Conservation (phyloP, 2,329 filamentous ascomycete species). For the Phaeomoniella chlamydospora region DNA sequence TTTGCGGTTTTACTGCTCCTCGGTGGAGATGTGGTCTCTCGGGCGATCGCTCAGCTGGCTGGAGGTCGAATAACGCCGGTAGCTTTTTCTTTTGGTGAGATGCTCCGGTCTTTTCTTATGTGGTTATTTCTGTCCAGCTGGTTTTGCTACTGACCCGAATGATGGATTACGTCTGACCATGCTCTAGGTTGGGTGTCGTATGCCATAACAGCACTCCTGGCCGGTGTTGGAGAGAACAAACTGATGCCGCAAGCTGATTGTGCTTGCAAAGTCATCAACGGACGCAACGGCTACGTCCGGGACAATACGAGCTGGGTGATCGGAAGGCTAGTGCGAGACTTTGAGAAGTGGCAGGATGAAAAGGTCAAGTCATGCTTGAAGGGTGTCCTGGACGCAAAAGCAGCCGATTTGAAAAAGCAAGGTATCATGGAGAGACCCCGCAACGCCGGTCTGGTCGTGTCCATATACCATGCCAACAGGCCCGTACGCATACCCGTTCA, state of each 20-base stretch:
- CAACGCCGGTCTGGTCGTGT: slow-evolving; percentile 13
- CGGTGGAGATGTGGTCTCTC: background rate
- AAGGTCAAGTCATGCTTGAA: slow-evolving; percentile 7
- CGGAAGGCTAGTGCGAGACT: slow-evolving; percentile 25
- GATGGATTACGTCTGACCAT: background rate
- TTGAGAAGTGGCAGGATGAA: slow-evolving; percentile 15
- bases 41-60: background rate
- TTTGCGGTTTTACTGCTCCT: background rate
- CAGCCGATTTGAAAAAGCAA: slow-evolving; percentile 2
- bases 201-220: slow-evolving; percentile 12
- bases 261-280: slow-evolving; percentile 19
- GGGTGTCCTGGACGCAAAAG: slow-evolving; percentile 4
- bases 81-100: background rate
- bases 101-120: background rate
- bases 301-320: slow-evolving; percentile 26
- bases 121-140: background rate
- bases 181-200: slow-evolving; percentile 23
- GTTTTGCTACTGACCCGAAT: background rate
- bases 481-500: slow-evolving; percentile 5
- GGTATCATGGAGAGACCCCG: slow-evolving; percentile 6
- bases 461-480: slow-evolving; percentile 11
- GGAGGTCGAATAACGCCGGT: background rate
- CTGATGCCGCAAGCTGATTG: slow-evolving; percentile 20
- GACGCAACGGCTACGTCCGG: slow-evolving; percentile 18
- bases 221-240: slow-evolving; percentile 15